Conservation (phyloP, 306 rosid genomes). For the Rubus parviflorus region DNA sequence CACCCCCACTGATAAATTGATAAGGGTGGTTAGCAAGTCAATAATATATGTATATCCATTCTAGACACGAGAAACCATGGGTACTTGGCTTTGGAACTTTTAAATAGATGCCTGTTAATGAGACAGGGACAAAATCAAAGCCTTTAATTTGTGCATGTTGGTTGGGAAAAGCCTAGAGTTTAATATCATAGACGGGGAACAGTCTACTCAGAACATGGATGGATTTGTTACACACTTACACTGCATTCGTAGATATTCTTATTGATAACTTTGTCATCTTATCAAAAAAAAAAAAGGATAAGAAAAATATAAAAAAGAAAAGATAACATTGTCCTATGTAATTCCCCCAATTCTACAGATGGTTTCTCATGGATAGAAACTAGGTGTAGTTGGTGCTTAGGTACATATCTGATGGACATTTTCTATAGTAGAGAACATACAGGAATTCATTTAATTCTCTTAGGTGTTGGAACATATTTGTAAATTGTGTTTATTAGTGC, state of each 20-base stretch:
- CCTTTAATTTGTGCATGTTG: not conserved
- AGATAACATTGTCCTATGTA: too few relatives aligned
- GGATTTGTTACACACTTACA: not conserved
- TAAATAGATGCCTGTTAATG: not conserved
- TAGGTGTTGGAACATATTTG: not conserved
- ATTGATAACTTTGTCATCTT: not conserved
- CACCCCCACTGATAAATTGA: too few relatives aligned
- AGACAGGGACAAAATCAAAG: not conserved
- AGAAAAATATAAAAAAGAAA: not conserved
- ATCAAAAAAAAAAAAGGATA: not conserved
- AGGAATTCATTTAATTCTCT: not conserved
- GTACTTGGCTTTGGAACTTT: not conserved
- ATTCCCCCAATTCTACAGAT: not conserved
- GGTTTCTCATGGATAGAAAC: not conserved
- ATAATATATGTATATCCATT: not conserved
- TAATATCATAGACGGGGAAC: not conserved
- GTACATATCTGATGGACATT: not conserved
- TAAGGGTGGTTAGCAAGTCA: too few relatives aligned
- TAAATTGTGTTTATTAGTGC: not conserved
- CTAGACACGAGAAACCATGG: not conserved
- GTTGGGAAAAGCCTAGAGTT: not conserved
- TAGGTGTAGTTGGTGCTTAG: not conserved
- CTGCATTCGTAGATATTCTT: not conserved
- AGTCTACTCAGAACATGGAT: not conserved
- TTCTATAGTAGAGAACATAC: not conserved